Evolutionary conservation across 176 grass and related monocot species (phyloP), one percentile per base, ranked within the genome.

Genomic region (Rhynchospora breviuscula): DNA sequence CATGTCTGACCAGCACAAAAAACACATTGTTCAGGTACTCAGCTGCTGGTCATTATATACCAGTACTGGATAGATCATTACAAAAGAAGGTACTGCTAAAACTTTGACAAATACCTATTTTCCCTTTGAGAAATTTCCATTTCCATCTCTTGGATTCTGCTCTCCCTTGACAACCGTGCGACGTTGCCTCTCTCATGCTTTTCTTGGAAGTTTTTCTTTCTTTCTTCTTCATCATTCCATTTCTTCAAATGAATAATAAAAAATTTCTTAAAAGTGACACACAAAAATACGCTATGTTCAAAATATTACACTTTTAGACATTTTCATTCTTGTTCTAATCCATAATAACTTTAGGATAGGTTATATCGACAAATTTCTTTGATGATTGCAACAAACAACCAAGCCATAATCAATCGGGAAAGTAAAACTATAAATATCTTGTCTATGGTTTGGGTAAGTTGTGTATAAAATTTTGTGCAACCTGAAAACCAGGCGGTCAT

Each of bases 211-310:
- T 83, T 69, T 84, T 46, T 85, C 7, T 78, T 87, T 70, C 90
- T 92, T 69, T 89, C 63, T 29, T 83, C 85, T 83, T 92, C 90
- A 65, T 87, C 84, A 87, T 72, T 54, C 90, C 90, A 92, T 89
- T 59, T 86, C 90, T 89, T 73, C 25, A 29, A 64, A 89, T 71
- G 52, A 31, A 77, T 65, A 79, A 72, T 18, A 67, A 60, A 12
- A 13, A 35, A 31, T 46, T 76, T 76, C 10, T 54, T 76, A 29
- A 3, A 53, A 40, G 15, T 77, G 49, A 13, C 6, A 56, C 5
- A 29, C 6, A 70, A 46, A 70, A 56, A 19, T 29, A 1, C 53
- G 12, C 12, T 8, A 77, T 17, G 44, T 70, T 40, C 2, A 45
- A 49, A 61, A 40, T 43, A 45, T 51, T 18, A 66, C 9, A 72